Percentiles rank a stretch among this genome's conserved stretches.
These are phyloP conservation scores for Maudiozyma humilis DNA, from an alignment of 1,139 yeast genomes.

Conservation along the genomic window DNA sequence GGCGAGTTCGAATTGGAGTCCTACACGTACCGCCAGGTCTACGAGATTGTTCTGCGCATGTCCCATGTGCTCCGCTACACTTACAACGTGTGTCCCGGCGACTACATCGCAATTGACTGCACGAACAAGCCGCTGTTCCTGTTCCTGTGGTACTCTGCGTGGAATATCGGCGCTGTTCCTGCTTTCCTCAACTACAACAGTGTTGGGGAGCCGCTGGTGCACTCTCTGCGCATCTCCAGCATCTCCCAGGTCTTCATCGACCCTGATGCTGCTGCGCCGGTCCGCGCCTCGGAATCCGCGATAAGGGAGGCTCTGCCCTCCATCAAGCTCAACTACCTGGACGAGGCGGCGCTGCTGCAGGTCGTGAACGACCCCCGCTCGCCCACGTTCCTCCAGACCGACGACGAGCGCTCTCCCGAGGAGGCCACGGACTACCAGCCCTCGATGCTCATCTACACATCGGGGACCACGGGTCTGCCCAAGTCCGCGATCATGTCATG, in stretches of 20 bases:
- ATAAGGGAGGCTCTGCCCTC: slow-evolving; percentile 36
- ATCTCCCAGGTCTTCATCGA: slow-evolving; percentile 65
- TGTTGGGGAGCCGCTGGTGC: slow-evolving; percentile 64
- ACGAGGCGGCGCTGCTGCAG: slow-evolving; percentile 43
- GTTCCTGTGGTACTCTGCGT: slow-evolving; percentile 72
- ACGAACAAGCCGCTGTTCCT: slow-evolving; percentile 79
- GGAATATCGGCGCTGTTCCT: slow-evolving; percentile 89
- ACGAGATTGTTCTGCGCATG: slow-evolving; percentile 55
- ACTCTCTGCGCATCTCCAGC: slow-evolving; percentile 67
- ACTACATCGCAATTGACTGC: slow-evolving; percentile 68
- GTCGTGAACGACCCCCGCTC: slow-evolving; percentile 41
- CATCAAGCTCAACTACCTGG: slow-evolving; percentile 45
- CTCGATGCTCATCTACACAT: slow-evolving; percentile 73
- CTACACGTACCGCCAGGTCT: slow-evolving; percentile 61
- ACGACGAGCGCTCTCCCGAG: slow-evolving; percentile 45
- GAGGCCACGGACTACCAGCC: slow-evolving; percentile 52
- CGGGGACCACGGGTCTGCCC: slow-evolving; percentile 94
- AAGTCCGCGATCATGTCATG: slow-evolving; percentile 92
- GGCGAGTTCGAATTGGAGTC: slow-evolving; percentile 55
- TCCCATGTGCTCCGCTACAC: slow-evolving; percentile 57
- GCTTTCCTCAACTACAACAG: slow-evolving; percentile 81
- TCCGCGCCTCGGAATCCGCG: slow-evolving; percentile 44
- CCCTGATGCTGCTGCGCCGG: slow-evolving; percentile 53
- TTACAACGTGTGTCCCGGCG: slow-evolving; percentile 57
- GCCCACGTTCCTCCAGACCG: slow-evolving; percentile 48